Percentiles rank a stretch among this genome's conserved stretches.
These are phyloP conservation scores for Achaetomiella virescens DNA, from an alignment of 495 filamentous ascomycete species.

Conservation along the genomic window DNA sequence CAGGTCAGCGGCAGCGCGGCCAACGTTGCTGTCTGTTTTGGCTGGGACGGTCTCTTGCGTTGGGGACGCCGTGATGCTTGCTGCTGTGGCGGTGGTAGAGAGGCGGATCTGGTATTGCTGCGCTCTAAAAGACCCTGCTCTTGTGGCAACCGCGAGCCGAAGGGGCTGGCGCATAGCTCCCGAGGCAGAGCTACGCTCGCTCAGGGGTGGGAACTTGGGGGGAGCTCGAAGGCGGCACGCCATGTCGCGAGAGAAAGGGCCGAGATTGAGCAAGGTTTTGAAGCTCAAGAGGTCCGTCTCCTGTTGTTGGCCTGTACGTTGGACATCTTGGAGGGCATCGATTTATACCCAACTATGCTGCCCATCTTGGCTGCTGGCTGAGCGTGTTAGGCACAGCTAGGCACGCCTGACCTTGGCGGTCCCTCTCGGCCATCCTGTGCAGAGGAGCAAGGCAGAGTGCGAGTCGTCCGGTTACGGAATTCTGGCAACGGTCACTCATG, in stretches of 20 bases:
- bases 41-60: slow-evolving; percentile 11
- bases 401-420: neutral
- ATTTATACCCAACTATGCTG: slow-evolving; percentile 1
- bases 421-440: neutral
- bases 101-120: neutral
- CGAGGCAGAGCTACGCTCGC: neutral
- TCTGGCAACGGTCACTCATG: neutral
- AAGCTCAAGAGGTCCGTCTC: neutral
- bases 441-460: neutral
- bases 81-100: neutral
- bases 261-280: neutral
- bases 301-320: neutral
- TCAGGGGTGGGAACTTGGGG: neutral
- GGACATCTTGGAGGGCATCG: neutral
- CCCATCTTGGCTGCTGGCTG: too few relatives aligned
- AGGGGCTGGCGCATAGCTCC: neutral
- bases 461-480: neutral
- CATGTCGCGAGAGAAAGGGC: neutral
- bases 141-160: neutral
- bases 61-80: neutral
- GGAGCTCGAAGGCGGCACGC: neutral
- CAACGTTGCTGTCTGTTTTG: slow-evolving; percentile 38
- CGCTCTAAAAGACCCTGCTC: neutral
- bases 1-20: slow-evolving; percentile 51
- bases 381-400: neutral